Base-by-base conservation (phyloP, 306 rosid genomes). In the Canavalia gladiata region DNA sequence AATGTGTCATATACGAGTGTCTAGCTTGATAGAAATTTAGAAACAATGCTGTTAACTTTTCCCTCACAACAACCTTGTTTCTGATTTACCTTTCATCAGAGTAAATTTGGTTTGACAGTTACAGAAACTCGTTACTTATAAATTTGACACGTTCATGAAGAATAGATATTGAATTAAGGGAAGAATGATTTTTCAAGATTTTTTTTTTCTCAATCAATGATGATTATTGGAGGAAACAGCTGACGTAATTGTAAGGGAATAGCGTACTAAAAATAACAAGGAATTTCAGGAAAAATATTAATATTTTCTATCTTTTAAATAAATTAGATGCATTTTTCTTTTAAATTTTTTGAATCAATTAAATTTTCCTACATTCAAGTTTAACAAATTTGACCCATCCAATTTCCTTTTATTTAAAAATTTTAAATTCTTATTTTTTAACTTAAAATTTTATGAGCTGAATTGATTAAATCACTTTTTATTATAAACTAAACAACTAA, bases 21-120 rank as follows among this genome's bases (percentile, higher is more conserved):
- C 18, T 33, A 6, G 62, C 18, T 6, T 18, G 8, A 54, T 4
- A 77, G 43, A 52, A 66, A 64, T 39, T 54, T 78, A 78, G 35
- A 66, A 29, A 6, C 28, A 41, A 9, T 30, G 41, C 5, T 59
- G 6, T 43, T 30, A 33, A 50, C 5, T 5, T 12, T 1, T 35
- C 9, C 2, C 3, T 9, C 34, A 63, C 34, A 63, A 11, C 2
- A 72, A 51, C 10, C 56, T 42, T 18, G 43, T 13, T 1, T 13
- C 18, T 31, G 25, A 75, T 46, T 62, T 51, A 7, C n/a, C 5
- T 30, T 59, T 57, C 4, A 8, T 11, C 64, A 7, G 34, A 12
- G 70, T 31, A 59, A 5, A 28, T 4, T 69, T 69, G 43, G 10
- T 49, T 31, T 49, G 58, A 2, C 54, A 68, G 45, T 43, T 67